Percentiles rank a stretch among this genome's conserved stretches.
These are phyloP conservation scores for Massospora cicadina DNA, from an alignment of 371 early-diverging fungal genomes.

Conservation along the genomic window DNA sequence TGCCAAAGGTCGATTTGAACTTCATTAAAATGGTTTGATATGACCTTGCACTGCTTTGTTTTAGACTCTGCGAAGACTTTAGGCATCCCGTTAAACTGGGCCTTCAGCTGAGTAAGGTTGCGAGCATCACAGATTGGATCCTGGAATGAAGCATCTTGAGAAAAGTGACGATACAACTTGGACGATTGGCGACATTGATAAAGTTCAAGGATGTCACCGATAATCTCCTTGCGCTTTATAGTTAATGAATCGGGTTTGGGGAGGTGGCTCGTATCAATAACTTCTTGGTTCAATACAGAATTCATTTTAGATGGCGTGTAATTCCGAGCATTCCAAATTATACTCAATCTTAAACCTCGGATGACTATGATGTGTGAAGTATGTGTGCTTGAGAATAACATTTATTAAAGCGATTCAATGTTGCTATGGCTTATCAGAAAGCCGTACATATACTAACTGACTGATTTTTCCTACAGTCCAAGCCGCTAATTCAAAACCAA, in stretches of 20 bases:
- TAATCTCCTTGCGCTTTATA: neutral
- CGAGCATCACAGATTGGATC: constrained; percentile 7
- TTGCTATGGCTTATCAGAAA: too few species aligned
- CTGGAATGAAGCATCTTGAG: neutral
- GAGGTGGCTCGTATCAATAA: neutral
- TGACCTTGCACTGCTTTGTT: neutral
- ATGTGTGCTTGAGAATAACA: too few species aligned
- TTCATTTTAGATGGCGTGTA: too few species aligned
- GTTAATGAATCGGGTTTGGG: neutral
- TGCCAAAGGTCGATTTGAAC: neutral
- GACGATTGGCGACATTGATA: neutral
- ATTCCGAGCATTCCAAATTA: too few species aligned
- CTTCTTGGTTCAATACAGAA: neutral
- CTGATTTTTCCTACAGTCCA: too few species aligned
- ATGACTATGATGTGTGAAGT: too few species aligned
- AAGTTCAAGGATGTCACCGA: neutral
- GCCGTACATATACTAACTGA: too few species aligned
- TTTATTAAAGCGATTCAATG: too few species aligned
- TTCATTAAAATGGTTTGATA: neutral
- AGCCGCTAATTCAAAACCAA: too few species aligned
- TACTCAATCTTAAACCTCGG: too few species aligned
- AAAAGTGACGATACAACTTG: neutral
- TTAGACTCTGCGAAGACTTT: neutral
- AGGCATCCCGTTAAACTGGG: constrained; percentile 5
- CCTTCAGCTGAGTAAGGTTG: neutral